phyloP scores from a whole-genome alignment of 106 monocot species.

The Agapanthus africanus region DNA sequence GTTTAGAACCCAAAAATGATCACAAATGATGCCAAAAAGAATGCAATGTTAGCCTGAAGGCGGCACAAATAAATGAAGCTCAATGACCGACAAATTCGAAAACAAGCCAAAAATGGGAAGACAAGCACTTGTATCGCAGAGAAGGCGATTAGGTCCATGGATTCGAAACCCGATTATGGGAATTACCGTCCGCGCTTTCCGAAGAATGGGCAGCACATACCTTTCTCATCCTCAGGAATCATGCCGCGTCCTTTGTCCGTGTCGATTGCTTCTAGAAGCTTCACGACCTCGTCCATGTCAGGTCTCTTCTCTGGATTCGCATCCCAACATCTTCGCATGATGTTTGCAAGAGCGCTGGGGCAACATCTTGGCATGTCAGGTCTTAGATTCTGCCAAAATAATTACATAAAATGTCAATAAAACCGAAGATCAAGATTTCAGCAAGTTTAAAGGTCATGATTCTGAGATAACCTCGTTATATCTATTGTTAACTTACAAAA shows the following conservation, averaged over 20 bases:
- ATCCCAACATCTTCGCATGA: slow-evolving; percentile 65
- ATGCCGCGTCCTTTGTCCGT: slow-evolving; percentile 63
- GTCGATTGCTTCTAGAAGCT: slow-evolving; percentile 46
- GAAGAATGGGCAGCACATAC: slow-evolving; percentile 44
- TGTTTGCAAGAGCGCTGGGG: slow-evolving; percentile 42
- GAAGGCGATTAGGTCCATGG: too few relatives aligned
- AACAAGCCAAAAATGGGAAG: too few relatives aligned
- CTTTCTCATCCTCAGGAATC: slow-evolving; percentile 43
- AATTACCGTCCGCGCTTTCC: slow-evolving; percentile 34
- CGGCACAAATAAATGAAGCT: too few relatives aligned
- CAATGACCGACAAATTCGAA: too few relatives aligned
- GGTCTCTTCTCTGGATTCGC: slow-evolving; percentile 52
- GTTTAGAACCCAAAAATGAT: too few relatives aligned
- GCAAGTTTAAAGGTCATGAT: neutral
- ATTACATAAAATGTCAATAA: neutral
- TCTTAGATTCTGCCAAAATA: slow-evolving; percentile 42
- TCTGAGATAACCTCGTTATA: neutral
- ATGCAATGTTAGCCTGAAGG: too few relatives aligned
- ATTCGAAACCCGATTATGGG: neutral
- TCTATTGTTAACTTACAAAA: too few relatives aligned
- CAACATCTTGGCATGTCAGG: slow-evolving; percentile 66
- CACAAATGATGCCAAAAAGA: too few relatives aligned
- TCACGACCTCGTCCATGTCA: slow-evolving; percentile 58
- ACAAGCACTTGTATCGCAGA: too few relatives aligned
- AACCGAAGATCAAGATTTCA: neutral